phyloP scores from a whole-genome alignment of 768 basidiomycete species.

The Boletus rex-veris region DNA sequence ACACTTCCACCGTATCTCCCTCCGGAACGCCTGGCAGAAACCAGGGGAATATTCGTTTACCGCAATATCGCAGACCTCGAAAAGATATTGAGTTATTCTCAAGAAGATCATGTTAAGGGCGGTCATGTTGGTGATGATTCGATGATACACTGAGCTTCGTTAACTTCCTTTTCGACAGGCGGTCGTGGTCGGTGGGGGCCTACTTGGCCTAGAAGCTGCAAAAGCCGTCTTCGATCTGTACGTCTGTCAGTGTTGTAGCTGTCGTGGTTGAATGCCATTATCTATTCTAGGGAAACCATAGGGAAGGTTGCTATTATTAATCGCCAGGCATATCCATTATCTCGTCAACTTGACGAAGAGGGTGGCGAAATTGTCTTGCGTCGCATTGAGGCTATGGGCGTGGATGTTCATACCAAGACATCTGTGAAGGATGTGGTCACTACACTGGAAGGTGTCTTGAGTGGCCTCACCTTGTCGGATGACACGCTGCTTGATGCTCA shows the following conservation, averaged over 20 bases:
- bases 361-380: slow-evolving; percentile 60
- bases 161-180: neutral
- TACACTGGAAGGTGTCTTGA: slow-evolving; percentile 37
- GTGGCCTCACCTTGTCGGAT: slow-evolving; percentile 49
- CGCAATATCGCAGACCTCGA: slow-evolving; percentile 69
- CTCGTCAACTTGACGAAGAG: slow-evolving; percentile 54
- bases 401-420: slow-evolving; percentile 47
- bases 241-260: neutral
- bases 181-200: slow-evolving; percentile 61
- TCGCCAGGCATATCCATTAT: slow-evolving; percentile 49
- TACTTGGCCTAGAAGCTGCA: slow-evolving; percentile 72
- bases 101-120: slow-evolving; percentile 39
- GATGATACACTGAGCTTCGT: too few species aligned
- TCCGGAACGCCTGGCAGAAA: slow-evolving; percentile 34
- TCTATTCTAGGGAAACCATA: slow-evolving; percentile 29
- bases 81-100: slow-evolving; percentile 56
- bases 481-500: slow-evolving; percentile 45
- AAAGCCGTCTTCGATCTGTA: slow-evolving; percentile 64
- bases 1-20: slow-evolving; percentile 58
- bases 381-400: slow-evolving; percentile 58
- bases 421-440: slow-evolving; percentile 38
- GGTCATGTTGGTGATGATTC: slow-evolving; percentile 17
- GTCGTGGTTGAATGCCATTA: neutral
- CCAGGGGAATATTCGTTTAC: slow-evolving; percentile 66
- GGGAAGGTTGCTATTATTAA: slow-evolving; percentile 51